A percentile compares a stretch with the other conserved stretches of the same genome.
These are phyloP conservation scores for Monosporascus sp. DNA, from an alignment of 2,329 filamentous ascomycete species.

Conservation along the genomic window DNA sequence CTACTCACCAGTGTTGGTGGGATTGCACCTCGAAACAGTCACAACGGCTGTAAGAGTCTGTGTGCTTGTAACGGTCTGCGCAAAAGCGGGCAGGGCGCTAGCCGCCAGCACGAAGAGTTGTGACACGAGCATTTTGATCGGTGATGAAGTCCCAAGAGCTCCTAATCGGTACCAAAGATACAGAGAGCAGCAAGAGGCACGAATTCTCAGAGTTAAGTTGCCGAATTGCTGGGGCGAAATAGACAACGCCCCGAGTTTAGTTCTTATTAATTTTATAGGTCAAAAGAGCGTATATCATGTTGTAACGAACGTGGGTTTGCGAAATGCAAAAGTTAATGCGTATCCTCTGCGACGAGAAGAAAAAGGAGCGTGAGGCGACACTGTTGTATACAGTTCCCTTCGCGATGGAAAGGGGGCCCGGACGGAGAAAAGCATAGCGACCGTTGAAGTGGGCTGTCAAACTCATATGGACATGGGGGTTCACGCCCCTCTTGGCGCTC, in stretches of 20 bases:
- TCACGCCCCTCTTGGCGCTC: not conserved
- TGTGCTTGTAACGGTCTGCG: conserved; percentile 25
- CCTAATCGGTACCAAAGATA: not conserved
- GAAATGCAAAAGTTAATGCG: not conserved
- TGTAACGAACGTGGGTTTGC: not conserved
- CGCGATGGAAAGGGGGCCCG: not conserved
- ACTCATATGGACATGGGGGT: not conserved
- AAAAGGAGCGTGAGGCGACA: not conserved
- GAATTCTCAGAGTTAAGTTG: too few species aligned
- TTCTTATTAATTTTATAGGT: not conserved
- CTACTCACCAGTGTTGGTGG: conserved; percentile 18
- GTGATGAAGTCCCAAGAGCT: conserved; percentile 8
- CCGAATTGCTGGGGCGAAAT: too few species aligned
- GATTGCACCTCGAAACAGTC: conserved; percentile 25
- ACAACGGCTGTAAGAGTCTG: conserved; percentile 23
- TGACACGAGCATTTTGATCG: conserved; percentile 23
- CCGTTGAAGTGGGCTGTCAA: not conserved
- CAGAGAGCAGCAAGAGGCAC: too few species aligned
- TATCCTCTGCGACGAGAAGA: not conserved
- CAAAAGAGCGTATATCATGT: not conserved
- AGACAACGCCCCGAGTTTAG: too few species aligned
- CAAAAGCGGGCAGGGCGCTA: conserved; percentile 20
- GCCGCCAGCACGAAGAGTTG: conserved; percentile 22
- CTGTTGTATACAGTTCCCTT: not conserved
- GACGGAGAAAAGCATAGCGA: not conserved